Base-by-base conservation (phyloP, 768 basidiomycete genomes). In the Rhodocollybia butyracea region DNA sequence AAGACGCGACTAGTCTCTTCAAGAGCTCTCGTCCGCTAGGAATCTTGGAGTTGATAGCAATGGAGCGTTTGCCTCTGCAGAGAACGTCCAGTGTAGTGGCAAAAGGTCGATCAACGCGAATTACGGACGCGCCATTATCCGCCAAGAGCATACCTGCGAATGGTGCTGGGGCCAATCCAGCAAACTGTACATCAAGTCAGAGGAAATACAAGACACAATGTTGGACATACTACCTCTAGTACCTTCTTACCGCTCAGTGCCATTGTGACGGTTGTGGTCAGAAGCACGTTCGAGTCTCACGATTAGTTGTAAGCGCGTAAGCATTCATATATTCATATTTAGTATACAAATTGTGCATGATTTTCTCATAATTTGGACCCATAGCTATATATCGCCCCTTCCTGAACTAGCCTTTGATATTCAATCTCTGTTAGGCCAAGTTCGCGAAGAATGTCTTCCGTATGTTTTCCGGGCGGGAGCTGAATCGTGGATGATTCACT, bases 91-190 rank as follows among this genome's bases (percentile, higher is more conserved):
- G 51, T 12, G 76, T 74, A 22, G 65, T 46, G 6, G 74, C 68
- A 5, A 68, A 70, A n/a, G 81, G 82, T 45, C 78, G 76, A 74
- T 94, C 91, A 48, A 94, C 76, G 29, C 91, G 85, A 19, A 81
- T 80, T 38, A 93, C 90, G 43, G 78, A 78, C 32, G 90, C 91
- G 3, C 91, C 90, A 61, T 86, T 84, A 69, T 92, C 90, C 2
- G 89, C 84, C 31, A 94, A 78, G 42, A 92, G 65, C 40, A 92
- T 76, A 27, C 88, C 89, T 8, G 88, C 83, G 60, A 89, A 92
- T 0, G 91, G 90, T 0, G 82, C 90, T 1, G 91, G 91, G 3
- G 90, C 91, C 26, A 93, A 76, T 29, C 90, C 91, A 26, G 85
- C 90, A 63, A 92, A 90, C 88, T 92, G 59, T 13, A 45, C 6